phyloP scores from a whole-genome alignment of 768 basidiomycete species.

The Lepiota subincarnata region DNA sequence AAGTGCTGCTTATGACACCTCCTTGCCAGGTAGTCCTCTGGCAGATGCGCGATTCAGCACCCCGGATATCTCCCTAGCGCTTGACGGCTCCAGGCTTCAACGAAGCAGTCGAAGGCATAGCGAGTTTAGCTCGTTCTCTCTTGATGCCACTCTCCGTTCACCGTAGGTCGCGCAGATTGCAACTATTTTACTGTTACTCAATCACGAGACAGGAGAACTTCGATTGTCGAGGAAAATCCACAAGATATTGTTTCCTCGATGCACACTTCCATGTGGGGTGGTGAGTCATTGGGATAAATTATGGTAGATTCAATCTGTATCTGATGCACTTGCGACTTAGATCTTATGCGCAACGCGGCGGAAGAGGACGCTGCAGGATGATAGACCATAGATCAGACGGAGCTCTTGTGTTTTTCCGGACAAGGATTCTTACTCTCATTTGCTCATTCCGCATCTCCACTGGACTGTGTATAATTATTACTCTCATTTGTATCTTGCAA shows the following conservation, averaged over 20 bases:
- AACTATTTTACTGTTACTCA: constrained; percentile 1
- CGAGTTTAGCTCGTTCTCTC: constrained; percentile 57
- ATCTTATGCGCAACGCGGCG: constrained; percentile 7
- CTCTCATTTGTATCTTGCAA: too few relatives aligned
- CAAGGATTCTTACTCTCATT: background rate
- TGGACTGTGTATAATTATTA: background rate
- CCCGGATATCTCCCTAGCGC: constrained; percentile 43
- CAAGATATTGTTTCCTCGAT: constrained; percentile 53
- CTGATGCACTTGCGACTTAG: background rate
- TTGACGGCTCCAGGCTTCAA: constrained; percentile 49
- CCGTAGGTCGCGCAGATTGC: constrained; percentile 35
- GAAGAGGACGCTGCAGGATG: constrained; percentile 2
- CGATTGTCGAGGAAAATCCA: constrained; percentile 39
- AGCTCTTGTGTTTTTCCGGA: background rate
- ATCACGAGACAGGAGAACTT: constrained; percentile 28
- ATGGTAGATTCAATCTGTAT: too few relatives aligned
- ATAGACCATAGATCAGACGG: constrained; percentile 1
- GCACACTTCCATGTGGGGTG: constrained; percentile 69
- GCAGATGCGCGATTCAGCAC: constrained; percentile 29
- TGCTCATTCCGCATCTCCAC: background rate
- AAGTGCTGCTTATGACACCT: constrained; percentile 32
- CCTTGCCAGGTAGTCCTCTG: constrained; percentile 36
- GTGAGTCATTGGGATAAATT: constrained; percentile 33
- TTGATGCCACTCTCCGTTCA: constrained; percentile 40
- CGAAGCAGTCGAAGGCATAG: constrained; percentile 51